phyloP scores from a whole-genome alignment of 1,139 yeast genomes.

The Blastobotrys ciferrii region DNA sequence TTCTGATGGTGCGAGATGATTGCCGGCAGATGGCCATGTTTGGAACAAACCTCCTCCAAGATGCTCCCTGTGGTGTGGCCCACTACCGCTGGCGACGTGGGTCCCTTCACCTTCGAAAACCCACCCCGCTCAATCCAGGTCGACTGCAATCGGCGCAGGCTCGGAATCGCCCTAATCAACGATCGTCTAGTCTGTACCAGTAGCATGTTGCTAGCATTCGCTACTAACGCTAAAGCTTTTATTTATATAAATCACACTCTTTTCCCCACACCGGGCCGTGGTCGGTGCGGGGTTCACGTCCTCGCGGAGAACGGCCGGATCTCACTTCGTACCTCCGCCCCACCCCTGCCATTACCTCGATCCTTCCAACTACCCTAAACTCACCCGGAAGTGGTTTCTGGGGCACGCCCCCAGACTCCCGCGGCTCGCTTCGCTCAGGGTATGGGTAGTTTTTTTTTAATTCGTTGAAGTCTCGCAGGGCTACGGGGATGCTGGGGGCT shows the following conservation, averaged over 20 bases:
- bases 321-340: background rate
- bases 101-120: conserved; percentile 25
- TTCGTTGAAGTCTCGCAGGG: no score
- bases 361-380: no score
- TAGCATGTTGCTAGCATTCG: background rate
- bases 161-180: background rate
- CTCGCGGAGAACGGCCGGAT: conserved; percentile 3
- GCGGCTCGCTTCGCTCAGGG: no score
- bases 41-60: conserved; percentile 21
- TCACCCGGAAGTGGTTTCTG: no score
- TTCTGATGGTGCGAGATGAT: conserved; percentile 33
- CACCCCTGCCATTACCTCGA: background rate
- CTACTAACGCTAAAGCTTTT: background rate
- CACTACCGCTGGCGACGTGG: conserved; percentile 25
- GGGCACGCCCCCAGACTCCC: no score
- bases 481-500: no score
- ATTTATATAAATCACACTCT: background rate
- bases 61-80: conserved; percentile 27
- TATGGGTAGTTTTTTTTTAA: no score
- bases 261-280: conserved; percentile 4
- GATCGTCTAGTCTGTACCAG: background rate
- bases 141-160: background rate
- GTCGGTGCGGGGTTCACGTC: conserved; percentile 2
- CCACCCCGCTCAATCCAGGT: background rate
- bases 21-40: conserved; percentile 26